Evolutionary conservation across 108 stramenopile genomes (phyloP).

Genomic region (Cyclotella distinguenda): DNA sequence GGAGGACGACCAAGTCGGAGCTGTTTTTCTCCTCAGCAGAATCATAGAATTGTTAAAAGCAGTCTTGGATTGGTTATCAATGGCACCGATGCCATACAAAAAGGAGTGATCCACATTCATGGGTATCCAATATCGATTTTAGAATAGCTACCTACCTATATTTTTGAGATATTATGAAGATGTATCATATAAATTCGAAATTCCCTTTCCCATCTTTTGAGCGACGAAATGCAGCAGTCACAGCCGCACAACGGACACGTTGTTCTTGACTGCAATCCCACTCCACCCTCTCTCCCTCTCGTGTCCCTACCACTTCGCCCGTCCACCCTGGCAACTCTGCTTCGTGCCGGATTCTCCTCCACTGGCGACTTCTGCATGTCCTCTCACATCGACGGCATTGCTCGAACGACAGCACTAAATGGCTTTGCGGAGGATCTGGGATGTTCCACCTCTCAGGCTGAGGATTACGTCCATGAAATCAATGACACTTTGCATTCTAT

Average conservation of each 20-base stretch:
- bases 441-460: constrained; percentile 31
- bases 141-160: no score
- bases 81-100: no score
- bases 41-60: not conserved
- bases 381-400: not conserved
- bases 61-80: no score
- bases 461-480: constrained; percentile 35
- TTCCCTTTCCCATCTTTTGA: no score
- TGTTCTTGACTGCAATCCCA: no score
- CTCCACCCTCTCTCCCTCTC: constrained; percentile 42
- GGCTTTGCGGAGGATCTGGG: constrained; percentile 30
- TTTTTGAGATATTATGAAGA: no score
- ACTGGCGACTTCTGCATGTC: constrained; percentile 50
- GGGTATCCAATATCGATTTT: no score
- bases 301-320: constrained; percentile 68
- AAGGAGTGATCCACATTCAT: no score
- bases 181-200: no score
- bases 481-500: constrained; percentile 27
- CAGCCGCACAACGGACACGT: no score
- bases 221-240: no score
- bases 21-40: not conserved
- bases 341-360: constrained; percentile 65
- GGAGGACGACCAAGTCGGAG: not conserved
- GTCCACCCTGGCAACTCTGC: constrained; percentile 60
- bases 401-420: not conserved